phyloP scores from a whole-genome alignment of 768 basidiomycete species.

The Antrodiella citrinella region DNA sequence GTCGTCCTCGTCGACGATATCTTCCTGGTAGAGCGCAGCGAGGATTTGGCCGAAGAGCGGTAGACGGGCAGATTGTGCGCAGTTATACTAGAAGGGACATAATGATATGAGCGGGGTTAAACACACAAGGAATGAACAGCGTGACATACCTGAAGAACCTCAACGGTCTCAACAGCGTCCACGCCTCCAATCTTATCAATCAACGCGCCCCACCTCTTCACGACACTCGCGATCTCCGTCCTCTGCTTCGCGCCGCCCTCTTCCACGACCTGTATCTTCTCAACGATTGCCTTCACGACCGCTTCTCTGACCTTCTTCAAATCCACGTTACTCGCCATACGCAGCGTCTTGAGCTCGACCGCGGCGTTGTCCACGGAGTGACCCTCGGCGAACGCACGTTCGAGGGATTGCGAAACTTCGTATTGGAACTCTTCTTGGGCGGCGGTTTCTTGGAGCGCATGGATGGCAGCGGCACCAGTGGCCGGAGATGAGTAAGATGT shows the following conservation, averaged over 20 bases:
- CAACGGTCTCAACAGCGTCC: conserved; percentile 74
- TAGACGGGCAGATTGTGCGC: conserved; percentile 52
- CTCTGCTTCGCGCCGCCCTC: conserved; percentile 52
- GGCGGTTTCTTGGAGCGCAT: conserved; percentile 32
- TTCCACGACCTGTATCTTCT: conserved; percentile 55
- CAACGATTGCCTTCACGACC: conserved; percentile 80
- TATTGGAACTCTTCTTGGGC: conserved; percentile 62
- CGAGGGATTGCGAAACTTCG: conserved; percentile 79
- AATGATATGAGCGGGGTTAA: background rate
- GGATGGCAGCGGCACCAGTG: conserved; percentile 28
- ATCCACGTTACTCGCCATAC: conserved; percentile 94
- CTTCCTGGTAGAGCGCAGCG: conserved; percentile 82
- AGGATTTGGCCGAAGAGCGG: conserved; percentile 80
- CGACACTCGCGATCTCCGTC: conserved; percentile 51
- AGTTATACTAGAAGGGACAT: conserved; percentile 42
- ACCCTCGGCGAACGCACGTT: conserved; percentile 85
- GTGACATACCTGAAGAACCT: conserved; percentile 61
- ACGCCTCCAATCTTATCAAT: conserved; percentile 77
- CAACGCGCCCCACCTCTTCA: conserved; percentile 76
- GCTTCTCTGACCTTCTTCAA: conserved; percentile 80
- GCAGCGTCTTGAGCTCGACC: conserved; percentile 91
- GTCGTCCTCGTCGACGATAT: conserved; percentile 85
- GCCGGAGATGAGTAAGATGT: conserved; percentile 37
- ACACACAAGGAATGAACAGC: conserved; percentile 5
- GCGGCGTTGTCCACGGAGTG: conserved; percentile 90